Percentiles rank a stretch among this genome's conserved stretches.
Evolutionary conservation across 2,329 filamentous ascomycete genomes (phyloP).

Genomic region (Aphanocladium album): DNA sequence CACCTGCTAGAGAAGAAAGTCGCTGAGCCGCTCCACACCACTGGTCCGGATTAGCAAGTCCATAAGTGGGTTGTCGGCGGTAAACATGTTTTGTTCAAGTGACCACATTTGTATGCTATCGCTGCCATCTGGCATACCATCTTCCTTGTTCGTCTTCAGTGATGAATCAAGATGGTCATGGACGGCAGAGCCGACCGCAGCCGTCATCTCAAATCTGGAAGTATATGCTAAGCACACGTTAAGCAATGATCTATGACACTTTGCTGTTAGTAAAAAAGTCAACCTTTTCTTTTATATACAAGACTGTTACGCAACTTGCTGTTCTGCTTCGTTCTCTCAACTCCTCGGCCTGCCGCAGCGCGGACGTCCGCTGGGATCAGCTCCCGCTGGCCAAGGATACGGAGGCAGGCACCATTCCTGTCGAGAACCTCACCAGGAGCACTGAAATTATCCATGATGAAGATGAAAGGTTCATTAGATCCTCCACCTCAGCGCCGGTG

Average conservation of each 20-base stretch:
- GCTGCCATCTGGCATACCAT: slow-evolving; percentile 33
- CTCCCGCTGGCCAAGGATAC: slow-evolving; percentile 71
- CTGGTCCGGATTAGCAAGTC: slow-evolving; percentile 85
- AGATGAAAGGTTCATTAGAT: slow-evolving; percentile 87
- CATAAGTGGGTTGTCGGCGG: slow-evolving; percentile 69
- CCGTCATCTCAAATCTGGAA: slow-evolving; percentile 81
- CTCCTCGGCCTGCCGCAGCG: slow-evolving; percentile 72
- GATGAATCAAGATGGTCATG: slow-evolving; percentile 68
- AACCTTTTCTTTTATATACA: neutral
- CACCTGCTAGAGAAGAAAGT: slow-evolving; percentile 94
- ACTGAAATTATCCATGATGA: slow-evolving; percentile 76
- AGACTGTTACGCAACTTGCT: slow-evolving; percentile 48
- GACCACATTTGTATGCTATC: slow-evolving; percentile 69
- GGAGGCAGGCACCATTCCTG: slow-evolving; percentile 74
- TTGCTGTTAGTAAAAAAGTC: neutral
- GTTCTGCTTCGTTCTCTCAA: slow-evolving; percentile 75
- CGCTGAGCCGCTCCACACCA: slow-evolving; percentile 76
- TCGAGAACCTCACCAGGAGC: slow-evolving; percentile 83
- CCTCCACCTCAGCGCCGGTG: slow-evolving; percentile 84
- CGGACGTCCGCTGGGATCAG: slow-evolving; percentile 75
- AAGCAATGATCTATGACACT: slow-evolving; percentile 41
- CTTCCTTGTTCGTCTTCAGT: slow-evolving; percentile 35
- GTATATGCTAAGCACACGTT: slow-evolving; percentile 95
- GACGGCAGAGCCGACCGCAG: slow-evolving; percentile 74
- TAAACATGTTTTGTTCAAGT: slow-evolving; percentile 74